Conservation (phyloP, 768 basidiomycete genomes). For the Tulasnella sp. region DNA sequence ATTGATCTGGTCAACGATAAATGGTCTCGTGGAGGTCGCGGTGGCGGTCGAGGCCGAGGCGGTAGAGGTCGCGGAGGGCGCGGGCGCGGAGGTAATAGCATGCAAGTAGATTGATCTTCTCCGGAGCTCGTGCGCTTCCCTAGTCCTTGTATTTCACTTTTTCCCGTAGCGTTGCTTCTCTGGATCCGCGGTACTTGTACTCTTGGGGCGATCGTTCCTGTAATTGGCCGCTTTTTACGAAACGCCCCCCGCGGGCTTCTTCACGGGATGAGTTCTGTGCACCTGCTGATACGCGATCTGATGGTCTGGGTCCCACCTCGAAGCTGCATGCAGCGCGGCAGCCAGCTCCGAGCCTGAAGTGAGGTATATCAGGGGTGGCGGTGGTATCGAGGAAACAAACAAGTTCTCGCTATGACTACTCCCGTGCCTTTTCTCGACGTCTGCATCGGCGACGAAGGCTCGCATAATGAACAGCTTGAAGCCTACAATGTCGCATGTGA, state of each 20-base stretch:
- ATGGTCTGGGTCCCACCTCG: background rate
- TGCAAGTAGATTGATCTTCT: slow-evolving; percentile 10
- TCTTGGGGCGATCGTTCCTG: background rate
- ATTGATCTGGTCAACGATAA: slow-evolving; percentile 1
- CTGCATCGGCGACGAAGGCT: slow-evolving; percentile 35
- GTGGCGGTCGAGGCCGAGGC: slow-evolving; percentile 12
- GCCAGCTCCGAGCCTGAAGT: background rate
- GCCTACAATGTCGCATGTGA: slow-evolving; percentile 32
- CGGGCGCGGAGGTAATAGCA: slow-evolving; percentile 4
- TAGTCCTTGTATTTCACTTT: background rate
- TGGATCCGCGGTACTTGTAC: background rate
- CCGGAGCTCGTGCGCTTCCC: background rate
- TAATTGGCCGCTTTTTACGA: background rate
- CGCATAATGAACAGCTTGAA: slow-evolving; percentile 27
- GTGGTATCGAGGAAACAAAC: background rate
- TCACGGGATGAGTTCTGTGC: background rate
- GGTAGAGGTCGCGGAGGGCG: slow-evolving; percentile 1
- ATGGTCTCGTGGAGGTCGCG: slow-evolving; percentile 12
- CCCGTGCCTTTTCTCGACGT: slow-evolving; percentile 36
- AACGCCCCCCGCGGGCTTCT: background rate
- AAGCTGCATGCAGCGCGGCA: background rate
- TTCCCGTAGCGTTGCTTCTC: background rate
- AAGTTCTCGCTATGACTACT: slow-evolving; percentile 1
- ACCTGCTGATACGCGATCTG: background rate
- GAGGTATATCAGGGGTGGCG: background rate